Evolutionary conservation across 2,329 filamentous ascomycete species (phyloP), one percentile per base, ranked within the genome.

Genomic region (Paraconiothyrium brasiliense): DNA sequence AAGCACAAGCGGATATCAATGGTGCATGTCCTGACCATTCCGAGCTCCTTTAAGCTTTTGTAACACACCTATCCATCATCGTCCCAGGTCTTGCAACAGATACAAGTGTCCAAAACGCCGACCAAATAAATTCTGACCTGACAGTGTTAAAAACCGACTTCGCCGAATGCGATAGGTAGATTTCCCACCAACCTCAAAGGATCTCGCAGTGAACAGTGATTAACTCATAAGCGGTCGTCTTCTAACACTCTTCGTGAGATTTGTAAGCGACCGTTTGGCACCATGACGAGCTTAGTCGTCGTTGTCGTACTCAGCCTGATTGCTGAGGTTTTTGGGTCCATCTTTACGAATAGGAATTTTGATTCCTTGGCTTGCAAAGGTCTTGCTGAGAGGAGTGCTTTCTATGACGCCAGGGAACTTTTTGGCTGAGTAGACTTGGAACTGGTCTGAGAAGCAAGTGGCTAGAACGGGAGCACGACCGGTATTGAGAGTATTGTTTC

Each of bases 341-440:
- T 97, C 94, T 79, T 97, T 97, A 24, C 94, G 85, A 58, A 98
- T 97, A 0, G 94, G 94, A 27, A 98, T 97, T 80, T 97, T 97
- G 80, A 97, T 97, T 27, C 95, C 95, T 74, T 99, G 95, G 1
- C 87, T 85, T 3, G 95, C 94, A 80, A 99, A 98, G 64, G 89
- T 92, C 79, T 96, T 97, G 84, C 94, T 97, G 20, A 98, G 82
- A 4, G 89, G 81, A 0, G 95, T 99, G 78, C 92, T 96, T 77
- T 98, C 94, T 60, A 97, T 97, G 1, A 99, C 95, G 44, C 95
- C 95, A 0, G 95, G 95, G 79, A 99, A 99, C 74, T 97, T 97
- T 85, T 99, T 99, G 51, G 95, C 95, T 2, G 92, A 97, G 80
- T 91, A 98, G 34, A 99, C 95, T 57, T 93, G 92, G 83, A 99